Evolutionary conservation across 164 flowering plant species (phyloP), one percentile per base, ranked within the genome.

Genomic region (Cinnamomum chago): DNA sequence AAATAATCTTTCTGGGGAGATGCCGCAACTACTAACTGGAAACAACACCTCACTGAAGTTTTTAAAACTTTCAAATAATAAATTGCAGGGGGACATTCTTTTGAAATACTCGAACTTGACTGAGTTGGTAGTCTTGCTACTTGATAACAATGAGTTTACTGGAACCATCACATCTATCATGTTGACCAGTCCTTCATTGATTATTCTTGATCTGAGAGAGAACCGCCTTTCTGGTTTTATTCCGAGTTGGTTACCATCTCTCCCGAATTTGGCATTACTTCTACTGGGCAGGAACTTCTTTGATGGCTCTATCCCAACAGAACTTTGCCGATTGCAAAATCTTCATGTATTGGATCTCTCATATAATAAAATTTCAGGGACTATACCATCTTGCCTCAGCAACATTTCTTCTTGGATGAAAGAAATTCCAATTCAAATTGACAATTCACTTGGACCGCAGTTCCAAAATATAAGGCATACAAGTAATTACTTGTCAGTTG

Each of bases 401-500:
- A 62, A 62, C 3, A 62, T n/a, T 5, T 55, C 67, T 3, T 3
- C 74, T 25, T 60, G 74, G 67, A 23, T 14, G 52, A 12, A 47
- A 7, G 9, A 11, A 22, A 5, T 15, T 20, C 50, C 13, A 50
- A 28, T 3, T 2, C 24, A 22, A 58, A 71, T 18, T 33, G 7
- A 55, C 30, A 2, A 5, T 5, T 33, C 40, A 33, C 40, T 33
- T 33, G 40, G 40, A 33, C 40, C 40, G 1, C 40, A 33, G 40
- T 33, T n/a, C 0, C 1, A 0, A 33, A 2, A 1, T 3, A 3
- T 1, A n/a, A 2, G 33, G 17, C 1, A 6, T 12, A 1, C 7
- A 24, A 0, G 7, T 1, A 17, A 0, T 3, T 2, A 17, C 5
- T 5, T 0, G 6, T 11, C 51, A 5, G 0, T 3, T 2, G 17